Conservation (phyloP, 495 filamentous ascomycete genomes). For the Daldinia childiae region DNA sequence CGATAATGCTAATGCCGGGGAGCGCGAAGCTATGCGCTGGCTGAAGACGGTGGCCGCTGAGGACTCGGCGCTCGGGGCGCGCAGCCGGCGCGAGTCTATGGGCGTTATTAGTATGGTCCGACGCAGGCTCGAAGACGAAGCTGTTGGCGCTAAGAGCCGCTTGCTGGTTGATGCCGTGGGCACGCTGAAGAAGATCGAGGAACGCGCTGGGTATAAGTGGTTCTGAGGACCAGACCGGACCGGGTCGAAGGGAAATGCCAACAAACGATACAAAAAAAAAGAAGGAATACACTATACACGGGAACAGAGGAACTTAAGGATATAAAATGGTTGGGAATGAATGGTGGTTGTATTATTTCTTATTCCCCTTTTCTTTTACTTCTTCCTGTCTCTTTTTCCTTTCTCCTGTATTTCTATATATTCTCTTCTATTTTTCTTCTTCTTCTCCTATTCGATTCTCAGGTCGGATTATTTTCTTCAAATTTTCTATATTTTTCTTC, state of each 20-base stretch:
- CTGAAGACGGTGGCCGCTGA: conserved; percentile 38
- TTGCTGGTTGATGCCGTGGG: conserved; percentile 57
- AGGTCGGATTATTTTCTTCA: conserved; percentile 2
- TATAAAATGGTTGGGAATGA: conserved; percentile 17
- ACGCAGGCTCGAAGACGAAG: conserved; percentile 53
- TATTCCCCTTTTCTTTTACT: conserved; percentile 23
- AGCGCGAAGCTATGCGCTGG: conserved; percentile 39
- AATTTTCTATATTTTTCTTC: conserved; percentile 26
- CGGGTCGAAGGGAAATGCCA: neutral
- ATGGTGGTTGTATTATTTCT: conserved; percentile 29
- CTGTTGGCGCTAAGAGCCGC: conserved; percentile 49
- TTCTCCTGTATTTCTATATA: conserved; percentile 27
- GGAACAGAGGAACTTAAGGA: neutral
- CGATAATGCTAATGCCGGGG: conserved; percentile 37
- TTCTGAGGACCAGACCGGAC: conserved; percentile 44
- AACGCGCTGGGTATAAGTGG: conserved; percentile 48
- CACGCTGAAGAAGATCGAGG: conserved; percentile 57
- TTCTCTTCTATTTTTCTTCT: conserved; percentile 4
- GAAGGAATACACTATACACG: neutral
- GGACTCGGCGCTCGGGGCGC: conserved; percentile 45
- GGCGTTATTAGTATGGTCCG: conserved; percentile 53
- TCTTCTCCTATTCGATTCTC: conserved; percentile 20
- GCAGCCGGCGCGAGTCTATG: conserved; percentile 47
- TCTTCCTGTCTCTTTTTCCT: conserved; percentile 19
- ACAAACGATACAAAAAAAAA: neutral